Evolutionary conservation across 441 rosid species (phyloP).

Genomic region (Jatropha multifida): DNA sequence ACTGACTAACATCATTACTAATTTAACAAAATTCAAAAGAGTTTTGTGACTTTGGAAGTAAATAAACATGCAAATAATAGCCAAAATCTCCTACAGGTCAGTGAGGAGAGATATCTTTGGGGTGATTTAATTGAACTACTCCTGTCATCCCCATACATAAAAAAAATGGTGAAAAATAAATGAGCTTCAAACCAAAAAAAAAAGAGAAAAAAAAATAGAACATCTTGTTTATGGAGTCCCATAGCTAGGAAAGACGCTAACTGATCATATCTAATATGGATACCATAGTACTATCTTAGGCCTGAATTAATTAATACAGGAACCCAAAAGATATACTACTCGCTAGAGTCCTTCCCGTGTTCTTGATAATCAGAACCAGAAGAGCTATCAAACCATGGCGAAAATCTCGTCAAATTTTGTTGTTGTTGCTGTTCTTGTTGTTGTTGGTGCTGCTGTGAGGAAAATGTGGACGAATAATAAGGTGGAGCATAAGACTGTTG

Average conservation of each 20-base stretch:
- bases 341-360: constrained; percentile 33
- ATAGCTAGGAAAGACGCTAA: not conserved
- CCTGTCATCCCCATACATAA: not conserved
- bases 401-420: constrained; percentile 25
- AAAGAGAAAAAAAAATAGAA: constrained; percentile 13
- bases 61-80: not conserved
- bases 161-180: not conserved
- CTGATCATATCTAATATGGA: not conserved
- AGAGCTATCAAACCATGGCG: constrained; percentile 29
- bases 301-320: not conserved
- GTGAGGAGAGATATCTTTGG: not conserved
- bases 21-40: not conserved
- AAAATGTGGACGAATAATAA: constrained; percentile 28
- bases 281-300: not conserved
- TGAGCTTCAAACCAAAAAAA: constrained; percentile 11
- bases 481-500: constrained; percentile 36
- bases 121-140: not conserved
- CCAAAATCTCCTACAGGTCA: not conserved
- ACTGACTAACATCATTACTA: constrained; percentile 4
- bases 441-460: constrained; percentile 19
- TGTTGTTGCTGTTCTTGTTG: constrained; percentile 22
- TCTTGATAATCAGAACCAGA: constrained; percentile 38
- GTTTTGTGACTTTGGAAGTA: not conserved
- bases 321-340: constrained; percentile 3
- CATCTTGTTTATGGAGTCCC: constrained; percentile 5